Evolutionary conservation across 495 filamentous ascomycete genomes (phyloP), one percentile per base, ranked within the genome.

Genomic region (Tuber aestivum): DNA sequence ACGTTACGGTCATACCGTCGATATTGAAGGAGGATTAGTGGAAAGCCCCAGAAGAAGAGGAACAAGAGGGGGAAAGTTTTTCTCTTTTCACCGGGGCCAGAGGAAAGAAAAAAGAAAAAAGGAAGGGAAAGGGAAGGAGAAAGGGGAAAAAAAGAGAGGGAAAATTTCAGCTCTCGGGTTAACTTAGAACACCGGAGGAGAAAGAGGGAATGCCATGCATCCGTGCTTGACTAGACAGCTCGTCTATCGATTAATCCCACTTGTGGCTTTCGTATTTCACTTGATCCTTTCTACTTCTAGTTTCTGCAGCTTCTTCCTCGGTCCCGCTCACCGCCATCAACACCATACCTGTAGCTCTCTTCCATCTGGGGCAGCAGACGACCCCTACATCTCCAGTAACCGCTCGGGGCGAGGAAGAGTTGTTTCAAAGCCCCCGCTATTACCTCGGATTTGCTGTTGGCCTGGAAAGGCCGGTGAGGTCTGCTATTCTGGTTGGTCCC

Each of bases 221-320:
- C 68, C 48, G 78, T 79, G 78, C 76, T 70, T 79, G 77, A 79
- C 77, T 44, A 75, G 77, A 79, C 76, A 75, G 78, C 76, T 79
- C 41, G 78, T 78, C 68, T 79, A 79, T 79, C 78, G 76, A 78
- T 76, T 72, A 69, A 70, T 79, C 40, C 76, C 69, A 48, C 45
- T 79, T 61, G 76, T 79, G 76, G 78, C 74, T 72, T 75, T 70
- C 78, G 61, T 79, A 79, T 79, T 75, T 79, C 78, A 72, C 76
- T 44, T 79, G 74, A 70, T 79, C 73, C 70, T 37, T 70, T 79
- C 56, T 61, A 79, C 74, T 78, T 35, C 69, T 75, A 45, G 74
- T 76, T 72, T 41, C 75, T 69, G 40, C 76, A 78, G 48, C 41
- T 61, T 50, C 69, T 27, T 71, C 61, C 70, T 42, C 50, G 71